phyloP scores from a whole-genome alignment of 352 stramenopile species.

The Pythium aristosporum region DNA sequence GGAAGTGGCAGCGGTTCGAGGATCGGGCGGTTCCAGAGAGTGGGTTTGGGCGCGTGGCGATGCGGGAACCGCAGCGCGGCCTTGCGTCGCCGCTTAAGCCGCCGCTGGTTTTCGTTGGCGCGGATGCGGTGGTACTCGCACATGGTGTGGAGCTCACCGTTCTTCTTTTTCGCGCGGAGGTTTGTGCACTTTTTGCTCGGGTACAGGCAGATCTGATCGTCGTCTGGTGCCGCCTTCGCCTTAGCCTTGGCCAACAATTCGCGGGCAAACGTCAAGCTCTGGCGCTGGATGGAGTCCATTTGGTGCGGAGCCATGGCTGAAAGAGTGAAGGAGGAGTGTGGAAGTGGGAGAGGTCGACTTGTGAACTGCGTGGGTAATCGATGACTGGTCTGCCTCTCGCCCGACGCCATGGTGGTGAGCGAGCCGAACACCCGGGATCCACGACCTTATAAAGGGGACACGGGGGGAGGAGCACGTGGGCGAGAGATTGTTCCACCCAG shows the following conservation, averaged over 20 bases:
- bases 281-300: background rate
- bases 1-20: conserved; percentile 22
- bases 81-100: conserved; percentile 76
- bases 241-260: conserved; percentile 9
- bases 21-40: conserved; percentile 28
- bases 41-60: conserved; percentile 13
- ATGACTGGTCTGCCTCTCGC: conserved; percentile 12
- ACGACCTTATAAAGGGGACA: background rate
- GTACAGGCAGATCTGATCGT: conserved; percentile 60
- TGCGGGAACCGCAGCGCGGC: conserved; percentile 16
- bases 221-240: conserved; percentile 1
- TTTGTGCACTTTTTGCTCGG: conserved; percentile 85
- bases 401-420: background rate
- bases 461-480: background rate
- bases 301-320: background rate
- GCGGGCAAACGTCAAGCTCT: background rate
- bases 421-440: background rate
- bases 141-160: conserved; percentile 81
- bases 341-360: background rate
- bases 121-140: conserved; percentile 84
- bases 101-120: conserved; percentile 82
- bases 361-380: conserved; percentile 14
- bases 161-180: conserved; percentile 74
- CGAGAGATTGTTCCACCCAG: conserved; percentile 15
- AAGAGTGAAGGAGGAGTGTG: background rate